Base-by-base conservation (phyloP, 2,329 filamentous ascomycete species). In the Sclerotinia nivalis region DNA sequence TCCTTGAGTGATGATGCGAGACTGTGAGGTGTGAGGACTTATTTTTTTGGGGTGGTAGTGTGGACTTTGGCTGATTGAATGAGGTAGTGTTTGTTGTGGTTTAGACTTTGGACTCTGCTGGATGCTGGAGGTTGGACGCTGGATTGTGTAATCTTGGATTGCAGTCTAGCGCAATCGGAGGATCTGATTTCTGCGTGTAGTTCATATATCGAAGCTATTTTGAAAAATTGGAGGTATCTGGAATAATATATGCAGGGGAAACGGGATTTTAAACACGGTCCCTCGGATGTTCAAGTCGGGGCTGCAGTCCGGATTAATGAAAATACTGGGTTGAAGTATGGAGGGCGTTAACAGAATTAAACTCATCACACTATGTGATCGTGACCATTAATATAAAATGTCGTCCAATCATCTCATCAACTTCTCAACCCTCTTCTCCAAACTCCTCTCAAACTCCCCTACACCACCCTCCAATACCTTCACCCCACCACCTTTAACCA, bases 371-470 rank as follows among this genome's bases (percentile, higher is more conserved):
- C 4, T 22, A 8, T 13, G 12, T 22, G 25, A 9, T 54, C 25
- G 15, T 6, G 25, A 31, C 4, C 18, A 4, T 2, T 4, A 9
- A 8, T 0, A 28, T 9, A 4, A 12, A 28, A 12, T 2, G 15
- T 18, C 10, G 40, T 45, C 8, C 13, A 37, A 28, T 50, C 43
- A 68, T n/a, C n/a, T 68, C 65, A 60, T 54, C 74, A 84, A 78
- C 76, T 83, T 85, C 71, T 80, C 79, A 49, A 87, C 87, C 71
- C 84, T 83, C 80, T 85, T 89, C 77, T 89, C 86, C 77, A 91
- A 82, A 60, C 85, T 82, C 67, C 84, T 80, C 78, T 91, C 89
- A 78, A 92, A 93, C 76, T 88, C 85, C 59, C 85, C 82, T 69
- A 92, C 89, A 0, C 90, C 89, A 10, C 83, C 83, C 66, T 85